Percentiles rank a stretch among this genome's conserved stretches.
Evolutionary conservation across 2,329 filamentous ascomycete genomes (phyloP).

Genomic region (Beauveria bassiana): DNA sequence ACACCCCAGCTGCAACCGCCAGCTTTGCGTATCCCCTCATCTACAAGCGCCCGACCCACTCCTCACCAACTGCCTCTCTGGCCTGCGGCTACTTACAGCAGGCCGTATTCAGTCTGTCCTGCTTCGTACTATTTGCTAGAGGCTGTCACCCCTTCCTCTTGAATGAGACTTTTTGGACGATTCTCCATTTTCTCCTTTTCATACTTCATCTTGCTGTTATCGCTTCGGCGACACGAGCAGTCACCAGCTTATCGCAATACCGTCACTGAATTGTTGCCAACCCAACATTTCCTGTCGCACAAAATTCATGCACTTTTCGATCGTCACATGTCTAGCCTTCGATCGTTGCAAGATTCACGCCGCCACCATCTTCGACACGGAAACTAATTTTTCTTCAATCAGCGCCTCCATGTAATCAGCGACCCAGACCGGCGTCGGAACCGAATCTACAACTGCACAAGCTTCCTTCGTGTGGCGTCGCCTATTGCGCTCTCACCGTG

Average conservation of each 20-base stretch:
- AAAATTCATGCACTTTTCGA: not conserved
- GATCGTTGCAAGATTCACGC: not conserved
- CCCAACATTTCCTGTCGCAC: constrained; percentile 4
- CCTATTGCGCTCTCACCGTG: constrained; percentile 17
- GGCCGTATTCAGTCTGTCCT: not conserved
- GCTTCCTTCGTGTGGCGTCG: constrained; percentile 18
- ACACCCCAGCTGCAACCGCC: constrained; percentile 1
- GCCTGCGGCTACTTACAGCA: constrained; percentile 11
- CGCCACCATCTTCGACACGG: not conserved
- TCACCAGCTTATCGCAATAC: not conserved
- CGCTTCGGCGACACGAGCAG: not conserved
- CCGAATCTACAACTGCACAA: not conserved
- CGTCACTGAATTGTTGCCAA: not conserved
- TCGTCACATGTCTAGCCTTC: not conserved
- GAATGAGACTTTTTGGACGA: not conserved
- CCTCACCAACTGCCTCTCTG: constrained; percentile 1
- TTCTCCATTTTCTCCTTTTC: not conserved
- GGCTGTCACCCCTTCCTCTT: not conserved
- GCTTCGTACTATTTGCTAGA: not conserved
- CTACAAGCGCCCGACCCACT: constrained; percentile 13
- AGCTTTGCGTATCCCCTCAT: constrained; percentile 10
- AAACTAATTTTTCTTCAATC: not conserved
- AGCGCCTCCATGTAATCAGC: constrained; percentile 10
- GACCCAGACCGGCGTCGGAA: not conserved
- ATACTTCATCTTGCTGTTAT: not conserved